Base-by-base conservation (phyloP, 192 early-diverging fungal species). In the Entomortierella lignicola region DNA sequence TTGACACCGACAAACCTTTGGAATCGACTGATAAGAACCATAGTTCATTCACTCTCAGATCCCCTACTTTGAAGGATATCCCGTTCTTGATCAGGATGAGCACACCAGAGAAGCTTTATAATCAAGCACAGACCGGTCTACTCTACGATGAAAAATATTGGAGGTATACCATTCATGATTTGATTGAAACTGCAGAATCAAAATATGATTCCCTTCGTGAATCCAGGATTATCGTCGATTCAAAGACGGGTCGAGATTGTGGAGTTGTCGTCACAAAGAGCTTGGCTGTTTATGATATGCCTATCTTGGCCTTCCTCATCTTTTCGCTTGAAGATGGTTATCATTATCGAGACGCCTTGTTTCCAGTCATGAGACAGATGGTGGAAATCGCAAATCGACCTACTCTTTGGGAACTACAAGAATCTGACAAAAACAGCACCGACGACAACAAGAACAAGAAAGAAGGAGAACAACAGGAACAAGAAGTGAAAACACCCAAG, bases 71-170 rank as follows among this genome's bases (percentile, higher is more conserved):
- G 37, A 63, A 60, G 12, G 71, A 74, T 27, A 26, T 74, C 21
- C 71, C 71, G 2, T 74, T 60, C 39, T 32, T 74, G 26, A n/a
- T 60, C 26, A 66, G 50, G 30, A 29, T 74, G 42, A 74, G 71
- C 30, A 66, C 71, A 0, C 58, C 58, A 17, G 61, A 59, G n/a
- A 52, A 52, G 23, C 44, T 61, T 18, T 27, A 25, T 8, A 55
- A 27, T 20, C 48, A 62, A 7, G 71, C 71, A 1, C 27, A 61
- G 11, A n/a, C 60, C 25, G 71, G 71, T 2, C 7, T 55, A 8
- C n/a, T 47, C 37, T 74, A 74, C 26, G 10, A 51, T 7, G 63
- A 74, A 20, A 4, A 6, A 2, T 74, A 66, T 37, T 74, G 71
- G 71, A 43, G 41, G 12, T 74, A 66, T 57, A 57, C 53, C 15